Base-by-base conservation (phyloP, 176 grass and related monocot genomes). In the Triticum dicoccoides region DNA sequence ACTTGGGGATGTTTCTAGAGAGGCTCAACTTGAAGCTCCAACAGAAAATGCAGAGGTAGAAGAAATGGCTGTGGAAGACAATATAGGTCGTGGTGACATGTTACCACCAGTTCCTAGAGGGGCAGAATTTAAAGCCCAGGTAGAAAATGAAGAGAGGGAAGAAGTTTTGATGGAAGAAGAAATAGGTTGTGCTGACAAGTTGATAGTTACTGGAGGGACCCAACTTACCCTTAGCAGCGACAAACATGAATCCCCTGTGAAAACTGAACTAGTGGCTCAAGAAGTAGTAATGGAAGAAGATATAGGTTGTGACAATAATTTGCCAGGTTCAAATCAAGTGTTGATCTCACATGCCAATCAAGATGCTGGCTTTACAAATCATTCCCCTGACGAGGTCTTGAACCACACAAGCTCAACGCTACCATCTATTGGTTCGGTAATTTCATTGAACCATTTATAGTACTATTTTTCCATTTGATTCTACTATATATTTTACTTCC, bases 391-490 rank as follows among this genome's bases (percentile, higher is more conserved):
- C 45, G 63, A 11, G 18, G 30, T 41, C 27, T 78, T 34, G 37
- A 54, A 35, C 44, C 83, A 17, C 68, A 29, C 61, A 4, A 73
- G 47, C 25, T 34, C 73, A 33, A 11, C 23, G 8, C 27, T 23
- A 12, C 49, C 79, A n/a, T 70, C 59, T 61, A 39, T 76, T 25
- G 52, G 80, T 90, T 71, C 13, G 73, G 88, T 90, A 78, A 81
- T 68, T 65, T 25, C 30, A n/a, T 80, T 67, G 13, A 35, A 61
- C 4, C 18, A n/a, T 21, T 78, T 38, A 56, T 4, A 23, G 1
- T 78, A 24, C 27, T 77, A 10, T 21, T 29, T 49, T 6, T 1
- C 13, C 44, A 24, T 51, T 17, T 32, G 15, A 76, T 52, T 52
- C 9, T 51, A 41, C 23, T 47, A 21, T 74, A 15, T 3, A 59